These are phyloP conservation scores for Aspergillus novofumigatus DNA, from an alignment of 2,329 filamentous ascomycete species.

Conservation along the genomic window DNA sequence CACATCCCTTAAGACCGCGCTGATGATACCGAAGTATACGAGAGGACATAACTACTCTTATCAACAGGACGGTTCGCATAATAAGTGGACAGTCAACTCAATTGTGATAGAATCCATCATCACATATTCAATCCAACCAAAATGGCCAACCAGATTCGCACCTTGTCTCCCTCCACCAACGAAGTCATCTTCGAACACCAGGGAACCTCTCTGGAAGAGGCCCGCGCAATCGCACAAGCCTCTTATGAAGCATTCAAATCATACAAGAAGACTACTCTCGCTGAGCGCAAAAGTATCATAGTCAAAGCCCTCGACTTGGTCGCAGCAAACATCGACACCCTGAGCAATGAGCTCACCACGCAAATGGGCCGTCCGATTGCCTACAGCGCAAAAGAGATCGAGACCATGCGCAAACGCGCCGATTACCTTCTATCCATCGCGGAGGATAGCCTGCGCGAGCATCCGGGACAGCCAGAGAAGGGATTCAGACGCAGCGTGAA, in stretches of 20 bases:
- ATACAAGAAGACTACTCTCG: slow-evolving; percentile 67
- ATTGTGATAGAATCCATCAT: not conserved
- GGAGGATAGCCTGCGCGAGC: slow-evolving; percentile 70
- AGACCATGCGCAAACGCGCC: slow-evolving; percentile 74
- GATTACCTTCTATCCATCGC: slow-evolving; percentile 82
- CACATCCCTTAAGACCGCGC: not conserved
- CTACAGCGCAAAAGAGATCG: slow-evolving; percentile 75
- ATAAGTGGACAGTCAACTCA: not conserved
- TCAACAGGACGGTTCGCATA: not conserved
- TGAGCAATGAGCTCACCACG: slow-evolving; percentile 75
- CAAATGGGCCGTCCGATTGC: slow-evolving; percentile 91
- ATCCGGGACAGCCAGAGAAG: slow-evolving; percentile 73
- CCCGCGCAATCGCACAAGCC: slow-evolving; percentile 18
- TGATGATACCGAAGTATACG: not conserved
- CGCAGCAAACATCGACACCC: slow-evolving; percentile 64
- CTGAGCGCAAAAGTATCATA: slow-evolving; percentile 73
- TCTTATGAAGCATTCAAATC: slow-evolving; percentile 32
- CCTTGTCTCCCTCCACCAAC: slow-evolving; percentile 85
- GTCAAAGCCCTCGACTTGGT: slow-evolving; percentile 71
- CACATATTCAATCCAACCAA: not conserved
- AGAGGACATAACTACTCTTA: not conserved
- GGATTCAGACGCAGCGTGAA: slow-evolving; percentile 85
- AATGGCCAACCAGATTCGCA: slow-evolving; percentile 41
- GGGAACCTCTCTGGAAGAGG: slow-evolving; percentile 49
- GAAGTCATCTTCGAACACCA: slow-evolving; percentile 74